Evolutionary conservation across 768 basidiomycete species (phyloP).

Genomic region (Calocybe cyanea): DNA sequence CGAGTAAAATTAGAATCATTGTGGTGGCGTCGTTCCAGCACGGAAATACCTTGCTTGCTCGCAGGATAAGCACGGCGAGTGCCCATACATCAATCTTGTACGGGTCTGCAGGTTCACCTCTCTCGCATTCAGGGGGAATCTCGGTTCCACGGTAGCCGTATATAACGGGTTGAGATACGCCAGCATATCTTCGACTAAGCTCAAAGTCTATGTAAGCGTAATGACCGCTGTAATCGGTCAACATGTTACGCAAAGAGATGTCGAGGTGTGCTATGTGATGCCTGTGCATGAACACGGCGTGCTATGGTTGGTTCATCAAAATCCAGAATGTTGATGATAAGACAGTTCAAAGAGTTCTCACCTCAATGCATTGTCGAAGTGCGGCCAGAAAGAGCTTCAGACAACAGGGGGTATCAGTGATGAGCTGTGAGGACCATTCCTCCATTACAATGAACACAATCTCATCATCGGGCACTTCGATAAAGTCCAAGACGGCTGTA

Average conservation of each 20-base stretch:
- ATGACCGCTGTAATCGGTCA: slow-evolving; percentile 59
- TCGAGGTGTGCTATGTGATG: slow-evolving; percentile 67
- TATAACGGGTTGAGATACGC: slow-evolving; percentile 31
- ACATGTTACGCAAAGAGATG: slow-evolving; percentile 64
- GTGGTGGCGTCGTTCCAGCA: neutral
- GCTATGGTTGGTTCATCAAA: slow-evolving; percentile 37
- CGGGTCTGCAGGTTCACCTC: slow-evolving; percentile 46
- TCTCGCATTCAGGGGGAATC: slow-evolving; percentile 65
- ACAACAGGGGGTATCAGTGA: slow-evolving; percentile 48
- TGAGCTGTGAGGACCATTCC: slow-evolving; percentile 68
- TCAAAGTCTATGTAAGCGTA: slow-evolving; percentile 79
- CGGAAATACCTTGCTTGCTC: slow-evolving; percentile 54
- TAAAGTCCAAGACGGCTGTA: slow-evolving; percentile 62
- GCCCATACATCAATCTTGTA: slow-evolving; percentile 78
- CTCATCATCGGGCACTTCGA: slow-evolving; percentile 48
- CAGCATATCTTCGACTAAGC: slow-evolving; percentile 52
- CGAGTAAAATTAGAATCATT: slow-evolving; percentile 8
- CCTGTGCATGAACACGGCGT: slow-evolving; percentile 66
- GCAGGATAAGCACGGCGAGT: slow-evolving; percentile 58
- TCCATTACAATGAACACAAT: slow-evolving; percentile 76
- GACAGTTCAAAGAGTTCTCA: slow-evolving; percentile 17
- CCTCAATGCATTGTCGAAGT: slow-evolving; percentile 69
- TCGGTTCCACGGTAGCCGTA: slow-evolving; percentile 55
- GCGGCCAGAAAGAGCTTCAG: slow-evolving; percentile 50
- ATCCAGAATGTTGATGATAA: neutral